phyloP scores from a whole-genome alignment of 2,329 filamentous ascomycete species.

The Niveomyces coronatus region DNA sequence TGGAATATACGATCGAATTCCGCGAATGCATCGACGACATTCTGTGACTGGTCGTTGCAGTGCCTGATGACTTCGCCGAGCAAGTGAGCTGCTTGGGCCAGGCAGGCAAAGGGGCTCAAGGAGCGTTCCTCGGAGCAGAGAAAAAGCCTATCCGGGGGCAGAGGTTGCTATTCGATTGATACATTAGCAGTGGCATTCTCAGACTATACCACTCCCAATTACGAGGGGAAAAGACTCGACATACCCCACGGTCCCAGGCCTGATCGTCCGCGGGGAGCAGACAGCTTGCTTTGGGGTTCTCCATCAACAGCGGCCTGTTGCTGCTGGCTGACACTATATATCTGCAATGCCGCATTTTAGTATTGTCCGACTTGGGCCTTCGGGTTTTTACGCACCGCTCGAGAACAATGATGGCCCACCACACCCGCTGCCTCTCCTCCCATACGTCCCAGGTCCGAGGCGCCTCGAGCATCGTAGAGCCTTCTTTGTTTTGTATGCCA shows the following conservation, averaged over 20 bases:
- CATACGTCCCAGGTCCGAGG: conserved; percentile 18
- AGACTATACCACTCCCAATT: not conserved
- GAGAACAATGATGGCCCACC: conserved; percentile 24
- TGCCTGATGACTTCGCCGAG: conserved; percentile 19
- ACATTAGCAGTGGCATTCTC: no score
- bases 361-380: conserved; percentile 1
- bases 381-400: conserved; percentile 20
- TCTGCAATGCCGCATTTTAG: not conserved
- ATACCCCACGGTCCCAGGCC: conserved; percentile 14
- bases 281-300: conserved; percentile 18
- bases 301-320: conserved; percentile 16
- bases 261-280: conserved; percentile 19
- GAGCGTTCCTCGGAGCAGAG: conserved; percentile 16
- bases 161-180: not conserved
- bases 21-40: conserved; percentile 2
- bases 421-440: conserved; percentile 23
- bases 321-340: conserved; percentile 7
- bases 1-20: conserved; percentile 5
- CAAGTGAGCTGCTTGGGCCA: conserved; percentile 22
- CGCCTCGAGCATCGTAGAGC: conserved; percentile 17
- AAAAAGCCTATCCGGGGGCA: conserved; percentile 10
- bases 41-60: not conserved
- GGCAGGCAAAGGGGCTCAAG: conserved; percentile 20
- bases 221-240: not conserved
- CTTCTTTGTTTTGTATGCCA: conserved; percentile 6